Percentiles rank a stretch among this genome's conserved stretches.
These are phyloP conservation scores for Umbelopsis sp. DNA, from an alignment of 192 early-diverging fungal genomes.

Conservation along the genomic window DNA sequence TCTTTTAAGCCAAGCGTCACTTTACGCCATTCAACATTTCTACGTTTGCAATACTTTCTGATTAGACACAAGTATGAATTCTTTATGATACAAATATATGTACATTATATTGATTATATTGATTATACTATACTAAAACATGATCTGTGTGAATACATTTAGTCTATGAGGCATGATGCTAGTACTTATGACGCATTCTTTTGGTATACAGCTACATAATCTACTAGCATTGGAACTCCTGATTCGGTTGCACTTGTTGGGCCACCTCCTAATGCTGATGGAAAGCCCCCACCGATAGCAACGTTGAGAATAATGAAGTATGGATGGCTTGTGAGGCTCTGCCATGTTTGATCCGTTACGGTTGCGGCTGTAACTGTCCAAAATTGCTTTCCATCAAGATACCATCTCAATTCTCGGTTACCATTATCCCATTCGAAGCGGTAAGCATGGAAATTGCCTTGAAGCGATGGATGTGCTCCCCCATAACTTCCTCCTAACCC, in stretches of 20 bases:
- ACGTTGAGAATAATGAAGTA: neutral
- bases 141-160: no score
- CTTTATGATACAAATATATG: no score
- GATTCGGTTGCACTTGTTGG: conserved; percentile 1
- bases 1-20: no score
- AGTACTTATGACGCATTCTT: neutral
- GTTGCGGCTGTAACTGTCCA: neutral
- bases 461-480: neutral
- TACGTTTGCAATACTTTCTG: no score
- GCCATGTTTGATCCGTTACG: neutral
- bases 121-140: no score
- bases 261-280: neutral
- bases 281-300: neutral
- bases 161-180: no score
- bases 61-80: no score
- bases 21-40: no score
- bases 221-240: neutral
- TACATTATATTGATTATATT: no score
- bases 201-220: conserved; percentile 13
- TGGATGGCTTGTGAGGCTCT: neutral
- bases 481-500: neutral
- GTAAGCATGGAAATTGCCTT: neutral
- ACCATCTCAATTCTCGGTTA: neutral
- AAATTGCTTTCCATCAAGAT: neutral
- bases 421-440: neutral